A percentile compares a stretch with the other conserved stretches of the same genome.
These are phyloP conservation scores for Termitomyces sp. DNA, from an alignment of 768 basidiomycete genomes.

Conservation along the genomic window DNA sequence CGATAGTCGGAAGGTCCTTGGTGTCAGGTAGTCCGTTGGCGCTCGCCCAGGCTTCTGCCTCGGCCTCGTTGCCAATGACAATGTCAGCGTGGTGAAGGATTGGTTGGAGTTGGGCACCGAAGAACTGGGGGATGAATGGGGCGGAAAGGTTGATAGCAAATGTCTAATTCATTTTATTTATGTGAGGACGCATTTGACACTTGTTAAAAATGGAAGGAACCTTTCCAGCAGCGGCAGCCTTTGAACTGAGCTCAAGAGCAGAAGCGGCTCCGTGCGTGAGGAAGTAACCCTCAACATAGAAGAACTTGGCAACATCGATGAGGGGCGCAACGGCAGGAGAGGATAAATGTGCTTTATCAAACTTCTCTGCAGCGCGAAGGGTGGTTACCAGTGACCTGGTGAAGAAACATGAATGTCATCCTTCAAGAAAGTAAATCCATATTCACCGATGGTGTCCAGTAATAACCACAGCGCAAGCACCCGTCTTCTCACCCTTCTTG, in stretches of 20 bases:
- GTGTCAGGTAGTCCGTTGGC: slow-evolving; percentile 66
- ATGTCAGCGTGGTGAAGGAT: slow-evolving; percentile 85
- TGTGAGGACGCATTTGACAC: slow-evolving; percentile 3
- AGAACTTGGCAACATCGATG: slow-evolving; percentile 77
- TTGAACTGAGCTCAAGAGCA: slow-evolving; percentile 71
- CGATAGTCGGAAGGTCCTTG: slow-evolving; percentile 66
- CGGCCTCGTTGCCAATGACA: slow-evolving; percentile 94
- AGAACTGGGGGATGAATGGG: slow-evolving; percentile 96
- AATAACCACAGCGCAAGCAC: slow-evolving; percentile 94
- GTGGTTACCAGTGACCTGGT: slow-evolving; percentile 88
- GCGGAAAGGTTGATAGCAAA: slow-evolving; percentile 94
- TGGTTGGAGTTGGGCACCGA: slow-evolving; percentile 74
- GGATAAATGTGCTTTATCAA: slow-evolving; percentile 75
- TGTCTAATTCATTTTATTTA: slow-evolving; percentile 43
- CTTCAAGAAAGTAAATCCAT: not conserved
- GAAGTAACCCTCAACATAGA: slow-evolving; percentile 97
- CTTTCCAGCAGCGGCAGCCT: slow-evolving; percentile 75
- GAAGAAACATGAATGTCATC: not conserved
- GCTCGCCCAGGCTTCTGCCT: slow-evolving; percentile 84
- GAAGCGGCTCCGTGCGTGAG: slow-evolving; percentile 85
- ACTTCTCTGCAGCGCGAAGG: slow-evolving; percentile 87
- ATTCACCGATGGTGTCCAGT: slow-evolving; percentile 85
- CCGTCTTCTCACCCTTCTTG: slow-evolving; percentile 83
- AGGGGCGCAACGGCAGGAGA: slow-evolving; percentile 73
- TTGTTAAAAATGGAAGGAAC: slow-evolving; percentile 30